A percentile compares a stretch with the other conserved stretches of the same genome.
Evolutionary conservation across 345 rosid species (phyloP).

Genomic region (Dipteronia dyeriana): DNA sequence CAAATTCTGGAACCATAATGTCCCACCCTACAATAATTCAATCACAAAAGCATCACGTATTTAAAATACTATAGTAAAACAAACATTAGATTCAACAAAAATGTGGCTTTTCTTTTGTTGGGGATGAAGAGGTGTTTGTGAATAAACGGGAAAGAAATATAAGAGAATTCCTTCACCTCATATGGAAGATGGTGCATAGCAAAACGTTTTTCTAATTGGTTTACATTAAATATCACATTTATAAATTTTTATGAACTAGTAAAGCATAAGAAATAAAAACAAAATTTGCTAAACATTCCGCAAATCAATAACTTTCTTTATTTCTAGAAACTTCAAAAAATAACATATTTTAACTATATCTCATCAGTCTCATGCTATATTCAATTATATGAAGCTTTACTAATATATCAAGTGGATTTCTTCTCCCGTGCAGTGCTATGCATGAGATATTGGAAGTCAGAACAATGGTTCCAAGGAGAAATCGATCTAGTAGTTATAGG

Average conservation of each 20-base stretch:
- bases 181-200: background rate
- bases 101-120: background rate
- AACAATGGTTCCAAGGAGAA: background rate
- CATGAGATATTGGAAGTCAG: background rate
- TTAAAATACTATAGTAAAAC: background rate
- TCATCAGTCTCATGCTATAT: background rate
- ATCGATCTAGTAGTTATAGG: background rate
- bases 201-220: background rate
- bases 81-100: constrained; percentile 3
- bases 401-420: background rate
- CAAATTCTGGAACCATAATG: constrained; percentile 91
- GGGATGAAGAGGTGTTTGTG: background rate
- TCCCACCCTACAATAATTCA: constrained; percentile 74
- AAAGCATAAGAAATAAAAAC: background rate
- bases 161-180: background rate
- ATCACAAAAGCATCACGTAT: constrained; percentile 1
- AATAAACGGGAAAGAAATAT: background rate
- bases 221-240: background rate
- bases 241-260: background rate
- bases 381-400: background rate
- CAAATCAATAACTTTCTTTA: background rate
- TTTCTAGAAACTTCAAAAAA: background rate
- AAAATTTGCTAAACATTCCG: background rate
- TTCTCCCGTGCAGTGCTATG: background rate
- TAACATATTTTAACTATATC: constrained; percentile 1